These are phyloP conservation scores for Neonectria ditissima DNA, from an alignment of 2,329 filamentous ascomycete genomes.

Conservation along the genomic window DNA sequence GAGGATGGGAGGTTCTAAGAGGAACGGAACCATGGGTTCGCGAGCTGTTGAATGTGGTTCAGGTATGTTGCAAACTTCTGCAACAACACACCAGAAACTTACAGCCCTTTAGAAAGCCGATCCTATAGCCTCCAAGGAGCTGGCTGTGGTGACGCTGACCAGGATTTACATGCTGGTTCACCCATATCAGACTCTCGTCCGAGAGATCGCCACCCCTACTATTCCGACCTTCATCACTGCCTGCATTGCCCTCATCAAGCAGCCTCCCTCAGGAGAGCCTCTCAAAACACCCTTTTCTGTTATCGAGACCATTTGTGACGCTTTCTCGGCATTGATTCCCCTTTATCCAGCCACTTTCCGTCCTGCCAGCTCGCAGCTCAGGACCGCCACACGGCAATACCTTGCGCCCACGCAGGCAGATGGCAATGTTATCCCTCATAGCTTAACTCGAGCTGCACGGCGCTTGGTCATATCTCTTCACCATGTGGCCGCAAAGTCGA, in stretches of 20 bases:
- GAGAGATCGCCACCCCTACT: slow-evolving; percentile 89
- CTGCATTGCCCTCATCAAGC: slow-evolving; percentile 75
- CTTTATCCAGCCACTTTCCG: slow-evolving; percentile 87
- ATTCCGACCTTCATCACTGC: slow-evolving; percentile 79
- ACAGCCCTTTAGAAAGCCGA: slow-evolving; percentile 75
- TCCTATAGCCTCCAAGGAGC: slow-evolving; percentile 77
- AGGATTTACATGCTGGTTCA: slow-evolving; percentile 88
- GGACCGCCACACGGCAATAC: slow-evolving; percentile 67
- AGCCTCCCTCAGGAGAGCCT: slow-evolving; percentile 48
- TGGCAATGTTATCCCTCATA: slow-evolving; percentile 59
- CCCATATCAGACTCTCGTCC: slow-evolving; percentile 82
- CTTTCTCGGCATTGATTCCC: slow-evolving; percentile 79
- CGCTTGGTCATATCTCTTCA: slow-evolving; percentile 78
- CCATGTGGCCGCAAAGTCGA: slow-evolving; percentile 84
- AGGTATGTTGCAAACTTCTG: slow-evolving; percentile 59
- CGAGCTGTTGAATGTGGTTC: slow-evolving; percentile 79
- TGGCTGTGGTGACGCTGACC: slow-evolving; percentile 81
- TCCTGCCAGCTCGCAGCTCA: slow-evolving; percentile 77
- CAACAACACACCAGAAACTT: slow-evolving; percentile 29
- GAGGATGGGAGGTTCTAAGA: slow-evolving; percentile 84
- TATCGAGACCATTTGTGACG: slow-evolving; percentile 76
- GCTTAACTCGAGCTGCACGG: slow-evolving; percentile 69
- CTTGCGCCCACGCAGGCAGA: slow-evolving; percentile 74
- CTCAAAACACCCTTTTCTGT: slow-evolving; percentile 58
- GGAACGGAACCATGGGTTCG: slow-evolving; percentile 81